Base-by-base conservation (phyloP, 192 early-diverging fungal genomes). In the Backusella liffmaniae region DNA sequence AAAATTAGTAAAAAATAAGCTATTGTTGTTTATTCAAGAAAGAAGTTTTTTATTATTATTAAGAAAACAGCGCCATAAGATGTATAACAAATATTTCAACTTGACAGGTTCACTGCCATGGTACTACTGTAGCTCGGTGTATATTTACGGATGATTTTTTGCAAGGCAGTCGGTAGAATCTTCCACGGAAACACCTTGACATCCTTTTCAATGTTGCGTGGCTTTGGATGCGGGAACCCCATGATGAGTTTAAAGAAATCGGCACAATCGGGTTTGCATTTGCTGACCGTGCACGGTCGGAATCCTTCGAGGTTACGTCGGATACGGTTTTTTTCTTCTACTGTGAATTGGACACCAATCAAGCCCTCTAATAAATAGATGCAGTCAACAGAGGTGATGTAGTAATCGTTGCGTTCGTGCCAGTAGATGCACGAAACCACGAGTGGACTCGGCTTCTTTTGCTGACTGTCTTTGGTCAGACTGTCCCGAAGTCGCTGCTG, bases 161-260 rank as follows among this genome's bases (percentile, higher is more conserved):
- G 87, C 49, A 94, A 83, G 0, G 92, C 93, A 34, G 86, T 77
- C 7, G 88, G 80, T n/a, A 96, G 76, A 1, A 87, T 86, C 62
- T 88, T 87, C 94, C 94, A 96, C 6, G 89, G 85, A 82, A 92
- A 96, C 4, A 96, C 92, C 77, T 96, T 96, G 84, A 96, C 89
- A 70, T 96, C 93, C 81, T 96, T 96, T 84, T 94, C 93, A 73
- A 94, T 94, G 85, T 94, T 94, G 41, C 94, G 84, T 21, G 94
- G 94, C 78, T 91, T 93, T 42, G 94, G 93, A 76, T 92, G 90
- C 0, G 90, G 89, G 74, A 92, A 96, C 16, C 86, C 84, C 94
- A 96, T 96, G 78, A 96, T 92, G 74, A 90, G 79, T 79, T 88
- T 91, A 84, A 92, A 96, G 77, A 96, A 93, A n/a, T 88, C 89